phyloP scores from a whole-genome alignment of 1,284 basidiomycete species.

The Termitomyces sp. region DNA sequence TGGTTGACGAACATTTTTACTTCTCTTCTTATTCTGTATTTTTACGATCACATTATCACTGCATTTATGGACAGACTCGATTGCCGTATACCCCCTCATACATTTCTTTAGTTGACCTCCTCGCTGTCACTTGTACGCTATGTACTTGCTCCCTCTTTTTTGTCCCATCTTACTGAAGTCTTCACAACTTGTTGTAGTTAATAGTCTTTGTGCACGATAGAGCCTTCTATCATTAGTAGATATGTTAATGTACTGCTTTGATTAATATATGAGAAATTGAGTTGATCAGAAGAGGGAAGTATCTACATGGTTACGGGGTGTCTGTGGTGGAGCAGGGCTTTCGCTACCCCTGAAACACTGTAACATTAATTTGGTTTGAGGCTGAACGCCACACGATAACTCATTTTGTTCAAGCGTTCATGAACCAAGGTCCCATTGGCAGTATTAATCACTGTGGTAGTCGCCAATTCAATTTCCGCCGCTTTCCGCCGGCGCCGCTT shows the following conservation, averaged over 20 bases:
- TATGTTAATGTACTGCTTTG: conserved; percentile 7
- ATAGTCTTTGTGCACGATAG: conserved; percentile 9
- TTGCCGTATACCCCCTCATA: conserved; percentile 16
- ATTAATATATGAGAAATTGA: conserved; percentile 1
- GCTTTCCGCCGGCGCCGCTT: too few relatives aligned
- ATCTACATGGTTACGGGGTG: neutral
- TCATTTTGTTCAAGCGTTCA: too few relatives aligned
- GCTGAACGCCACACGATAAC: too few relatives aligned
- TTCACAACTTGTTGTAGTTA: conserved; percentile 10
- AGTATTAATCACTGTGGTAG: too few relatives aligned
- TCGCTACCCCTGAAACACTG: too few relatives aligned
- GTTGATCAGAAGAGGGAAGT: neutral
- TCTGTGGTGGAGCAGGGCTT: too few relatives aligned
- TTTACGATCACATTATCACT: conserved; percentile 4
- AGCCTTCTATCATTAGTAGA: conserved; percentile 11
- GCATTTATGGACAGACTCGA: conserved; percentile 7
- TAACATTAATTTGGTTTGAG: too few relatives aligned
- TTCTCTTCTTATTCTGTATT: conserved; percentile 10
- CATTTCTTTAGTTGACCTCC: conserved; percentile 1
- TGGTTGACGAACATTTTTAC: conserved; percentile 13
- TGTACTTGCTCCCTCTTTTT: conserved; percentile 8
- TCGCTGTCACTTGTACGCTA: conserved; percentile 5
- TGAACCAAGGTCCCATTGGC: too few relatives aligned
- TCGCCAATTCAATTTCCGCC: too few relatives aligned
- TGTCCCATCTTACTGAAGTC: neutral